phyloP scores from a whole-genome alignment of 129 eudicot genomes.

The Silybum marianum region DNA sequence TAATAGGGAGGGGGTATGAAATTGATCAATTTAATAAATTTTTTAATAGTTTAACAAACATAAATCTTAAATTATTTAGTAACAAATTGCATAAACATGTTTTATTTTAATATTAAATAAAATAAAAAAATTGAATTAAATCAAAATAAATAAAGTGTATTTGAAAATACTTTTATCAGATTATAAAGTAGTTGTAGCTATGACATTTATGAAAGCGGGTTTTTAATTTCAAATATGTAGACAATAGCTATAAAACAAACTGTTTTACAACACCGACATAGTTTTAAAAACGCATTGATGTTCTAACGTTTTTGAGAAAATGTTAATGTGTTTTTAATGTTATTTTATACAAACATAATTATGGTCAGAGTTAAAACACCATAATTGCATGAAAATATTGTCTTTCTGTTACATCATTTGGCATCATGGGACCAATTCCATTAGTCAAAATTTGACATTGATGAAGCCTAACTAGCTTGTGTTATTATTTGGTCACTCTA shows the following conservation, averaged over 20 bases:
- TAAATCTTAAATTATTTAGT: not conserved
- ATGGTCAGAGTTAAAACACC: constrained; percentile 7
- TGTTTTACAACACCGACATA: not conserved
- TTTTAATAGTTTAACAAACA: too few relatives aligned
- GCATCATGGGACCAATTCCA: constrained; percentile 16
- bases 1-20: too few relatives aligned
- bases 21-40: too few relatives aligned
- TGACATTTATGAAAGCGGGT: not conserved
- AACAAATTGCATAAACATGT: not conserved
- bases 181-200: too few relatives aligned
- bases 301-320: not conserved
- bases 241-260: not conserved
- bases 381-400: not conserved
- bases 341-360: not conserved
- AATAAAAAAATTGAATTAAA: not conserved
- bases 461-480: constrained; percentile 18
- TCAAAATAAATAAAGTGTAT: not conserved
- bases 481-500: constrained; percentile 24
- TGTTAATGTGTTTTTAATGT: not conserved
- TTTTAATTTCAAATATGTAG: too few relatives aligned
- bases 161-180: not conserved
- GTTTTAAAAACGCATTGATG: not conserved
- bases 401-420: constrained; percentile 17
- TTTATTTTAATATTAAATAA: not conserved
- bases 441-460: constrained; percentile 23